Conservation (phyloP, 768 basidiomycete species). For the Amanita rimosa region DNA sequence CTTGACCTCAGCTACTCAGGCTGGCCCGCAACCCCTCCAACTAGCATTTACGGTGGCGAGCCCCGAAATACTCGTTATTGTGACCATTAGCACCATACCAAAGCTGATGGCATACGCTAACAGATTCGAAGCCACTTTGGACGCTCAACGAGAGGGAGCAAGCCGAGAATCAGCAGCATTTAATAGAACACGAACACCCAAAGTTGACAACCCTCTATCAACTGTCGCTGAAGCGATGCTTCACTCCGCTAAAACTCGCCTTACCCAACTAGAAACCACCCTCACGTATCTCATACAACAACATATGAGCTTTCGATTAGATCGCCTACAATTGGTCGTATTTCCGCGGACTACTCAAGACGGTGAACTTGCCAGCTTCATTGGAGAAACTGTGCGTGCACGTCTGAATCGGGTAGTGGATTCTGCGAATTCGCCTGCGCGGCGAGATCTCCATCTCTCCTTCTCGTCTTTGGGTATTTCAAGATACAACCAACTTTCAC, state of each 20-base stretch:
- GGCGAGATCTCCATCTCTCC: conserved; percentile 58
- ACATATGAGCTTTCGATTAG: conserved; percentile 61
- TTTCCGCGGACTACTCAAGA: conserved; percentile 78
- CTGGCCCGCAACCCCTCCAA: conserved; percentile 33
- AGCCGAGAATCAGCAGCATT: conserved; percentile 71
- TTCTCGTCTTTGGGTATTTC: conserved; percentile 74
- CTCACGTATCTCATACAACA: conserved; percentile 57
- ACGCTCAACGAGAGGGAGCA: conserved; percentile 65
- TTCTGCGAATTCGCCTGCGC: conserved; percentile 33
- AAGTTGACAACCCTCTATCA: conserved; percentile 71
- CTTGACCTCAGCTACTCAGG: conserved; percentile 25
- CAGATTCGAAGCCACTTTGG: conserved; percentile 65
- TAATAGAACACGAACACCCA: conserved; percentile 57
- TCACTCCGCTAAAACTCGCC: conserved; percentile 55
- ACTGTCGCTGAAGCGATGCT: conserved; percentile 83
- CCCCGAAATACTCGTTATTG: conserved; percentile 52
- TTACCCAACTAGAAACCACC: conserved; percentile 54
- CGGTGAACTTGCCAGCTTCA: conserved; percentile 64
- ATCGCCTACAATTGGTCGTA: conserved; percentile 53
- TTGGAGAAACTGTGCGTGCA: conserved; percentile 58
- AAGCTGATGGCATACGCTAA: conserved; percentile 63
- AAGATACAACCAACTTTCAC: conserved; percentile 51
- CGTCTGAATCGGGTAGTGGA: conserved; percentile 54
- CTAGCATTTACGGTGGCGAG: conserved; percentile 72
- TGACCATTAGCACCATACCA: conserved; percentile 67